phyloP scores from a whole-genome alignment of 345 rosid species.

The Populus alba region DNA sequence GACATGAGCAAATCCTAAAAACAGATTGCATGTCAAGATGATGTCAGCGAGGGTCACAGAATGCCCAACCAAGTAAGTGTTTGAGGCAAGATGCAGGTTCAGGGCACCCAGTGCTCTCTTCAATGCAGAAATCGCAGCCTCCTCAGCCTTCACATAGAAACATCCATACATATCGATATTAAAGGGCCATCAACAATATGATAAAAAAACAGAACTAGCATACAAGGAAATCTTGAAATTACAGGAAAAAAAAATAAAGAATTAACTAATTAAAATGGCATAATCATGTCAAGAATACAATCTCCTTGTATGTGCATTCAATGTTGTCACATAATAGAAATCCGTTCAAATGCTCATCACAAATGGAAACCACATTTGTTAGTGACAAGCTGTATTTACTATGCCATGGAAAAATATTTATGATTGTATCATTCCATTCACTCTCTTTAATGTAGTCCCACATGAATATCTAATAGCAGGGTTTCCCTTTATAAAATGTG shows the following conservation, averaged over 20 bases:
- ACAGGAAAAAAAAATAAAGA: not conserved
- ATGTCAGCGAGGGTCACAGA: constrained; percentile 88
- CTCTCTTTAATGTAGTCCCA: not conserved
- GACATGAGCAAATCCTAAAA: constrained; percentile 42
- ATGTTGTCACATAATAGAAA: not conserved
- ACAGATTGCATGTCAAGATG: constrained; percentile 67
- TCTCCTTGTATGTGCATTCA: not conserved
- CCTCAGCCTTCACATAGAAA: constrained; percentile 63
- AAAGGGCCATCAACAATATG: not conserved
- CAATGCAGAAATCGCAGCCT: constrained; percentile 59
- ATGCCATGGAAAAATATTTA: not conserved
- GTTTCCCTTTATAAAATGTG: not conserved
- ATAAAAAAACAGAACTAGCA: not conserved
- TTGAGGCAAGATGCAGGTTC: constrained; percentile 66
- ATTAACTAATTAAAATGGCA: not conserved
- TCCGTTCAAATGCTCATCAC: not conserved
- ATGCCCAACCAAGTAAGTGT: constrained; percentile 88
- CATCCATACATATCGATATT: not conserved
- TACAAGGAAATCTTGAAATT: not conserved
- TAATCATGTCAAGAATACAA: not conserved
- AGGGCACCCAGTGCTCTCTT: constrained; percentile 80
- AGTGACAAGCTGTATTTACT: not conserved
- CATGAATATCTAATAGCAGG: not conserved
- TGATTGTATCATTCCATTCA: not conserved
- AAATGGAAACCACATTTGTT: not conserved